A percentile compares a stretch with the other conserved stretches of the same genome.
phyloP scores from a whole-genome alignment of 768 basidiomycete species.

The Auricularia sp. region DNA sequence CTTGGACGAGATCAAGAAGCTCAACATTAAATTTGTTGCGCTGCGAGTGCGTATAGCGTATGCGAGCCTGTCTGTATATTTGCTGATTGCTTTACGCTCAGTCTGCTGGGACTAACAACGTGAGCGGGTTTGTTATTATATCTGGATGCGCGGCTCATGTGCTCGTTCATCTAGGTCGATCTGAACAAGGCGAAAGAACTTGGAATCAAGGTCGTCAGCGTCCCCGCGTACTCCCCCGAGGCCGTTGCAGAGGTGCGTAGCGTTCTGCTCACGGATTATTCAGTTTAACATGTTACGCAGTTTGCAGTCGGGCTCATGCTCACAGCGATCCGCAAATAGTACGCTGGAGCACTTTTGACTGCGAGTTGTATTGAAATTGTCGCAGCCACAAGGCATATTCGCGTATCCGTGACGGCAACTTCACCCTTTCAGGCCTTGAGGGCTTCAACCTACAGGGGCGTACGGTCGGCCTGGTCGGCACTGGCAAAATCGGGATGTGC shows the following conservation, averaged over 20 bases:
- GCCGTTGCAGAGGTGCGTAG: constrained; percentile 11
- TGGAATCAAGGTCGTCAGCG: constrained; percentile 11
- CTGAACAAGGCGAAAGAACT: constrained; percentile 10
- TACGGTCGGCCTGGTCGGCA: constrained; percentile 24
- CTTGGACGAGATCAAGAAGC: constrained; percentile 6
- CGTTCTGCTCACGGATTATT: neutral
- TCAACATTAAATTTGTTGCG: constrained; percentile 10
- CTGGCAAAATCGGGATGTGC: constrained; percentile 22
- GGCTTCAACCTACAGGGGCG: constrained; percentile 18
- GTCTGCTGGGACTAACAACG: neutral
- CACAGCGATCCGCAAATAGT: constrained; percentile 14
- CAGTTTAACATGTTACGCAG: neutral
- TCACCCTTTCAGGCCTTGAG: constrained; percentile 13
- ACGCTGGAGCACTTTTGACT: too few species aligned
- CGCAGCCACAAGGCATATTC: constrained; percentile 11
- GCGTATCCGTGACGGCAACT: constrained; percentile 14
- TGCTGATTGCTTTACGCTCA: neutral
- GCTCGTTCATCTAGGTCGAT: constrained; percentile 9
- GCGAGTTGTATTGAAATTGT: too few species aligned
- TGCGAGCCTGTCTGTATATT: neutral
- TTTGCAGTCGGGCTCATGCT: constrained; percentile 14
- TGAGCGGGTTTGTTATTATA: neutral
- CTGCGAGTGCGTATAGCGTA: neutral
- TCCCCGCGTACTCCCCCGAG: constrained; percentile 15
- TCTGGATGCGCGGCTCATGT: neutral